Conservation (phyloP, 177 flowering plant species). For the Vitis hybrid region DNA sequence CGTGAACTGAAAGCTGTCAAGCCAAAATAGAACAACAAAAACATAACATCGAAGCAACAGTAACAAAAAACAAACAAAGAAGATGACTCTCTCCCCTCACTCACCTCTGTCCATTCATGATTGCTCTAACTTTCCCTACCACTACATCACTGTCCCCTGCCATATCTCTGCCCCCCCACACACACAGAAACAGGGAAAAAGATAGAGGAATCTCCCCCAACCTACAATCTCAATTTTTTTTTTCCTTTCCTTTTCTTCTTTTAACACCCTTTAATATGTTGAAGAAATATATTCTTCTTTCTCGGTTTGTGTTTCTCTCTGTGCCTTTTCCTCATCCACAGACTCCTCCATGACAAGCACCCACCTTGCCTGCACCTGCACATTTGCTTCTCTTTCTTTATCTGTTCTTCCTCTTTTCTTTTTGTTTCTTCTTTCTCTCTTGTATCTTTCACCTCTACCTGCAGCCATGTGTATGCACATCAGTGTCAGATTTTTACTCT, state of each 20-base stretch:
- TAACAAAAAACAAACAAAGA: background rate
- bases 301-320: slow-evolving; percentile 36
- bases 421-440: slow-evolving; percentile 29
- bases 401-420: slow-evolving; percentile 19
- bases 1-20: slow-evolving; percentile 15
- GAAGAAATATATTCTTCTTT: slow-evolving; percentile 25
- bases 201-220: slow-evolving; percentile 6
- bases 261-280: slow-evolving; percentile 23
- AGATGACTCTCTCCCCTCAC: background rate
- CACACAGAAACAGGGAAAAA: slow-evolving; percentile 1
- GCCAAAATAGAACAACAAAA: slow-evolving; percentile 11
- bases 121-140: slow-evolving; percentile 9
- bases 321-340: slow-evolving; percentile 38
- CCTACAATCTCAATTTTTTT: background rate
- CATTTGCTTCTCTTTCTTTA: slow-evolving; percentile 17
- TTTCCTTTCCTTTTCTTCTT: slow-evolving; percentile 1
- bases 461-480: slow-evolving; percentile 13
- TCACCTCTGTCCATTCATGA: slow-evolving; percentile 5
- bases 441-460: slow-evolving; percentile 39
- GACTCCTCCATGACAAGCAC: slow-evolving; percentile 43
- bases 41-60: background rate
- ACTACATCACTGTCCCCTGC: background rate
- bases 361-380: slow-evolving; percentile 34
- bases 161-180: no score
- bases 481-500: background rate